Percentiles rank a stretch among this genome's conserved stretches.
phyloP scores from a whole-genome alignment of 2,329 filamentous ascomycete species.

The Hypoxylon sp. region DNA sequence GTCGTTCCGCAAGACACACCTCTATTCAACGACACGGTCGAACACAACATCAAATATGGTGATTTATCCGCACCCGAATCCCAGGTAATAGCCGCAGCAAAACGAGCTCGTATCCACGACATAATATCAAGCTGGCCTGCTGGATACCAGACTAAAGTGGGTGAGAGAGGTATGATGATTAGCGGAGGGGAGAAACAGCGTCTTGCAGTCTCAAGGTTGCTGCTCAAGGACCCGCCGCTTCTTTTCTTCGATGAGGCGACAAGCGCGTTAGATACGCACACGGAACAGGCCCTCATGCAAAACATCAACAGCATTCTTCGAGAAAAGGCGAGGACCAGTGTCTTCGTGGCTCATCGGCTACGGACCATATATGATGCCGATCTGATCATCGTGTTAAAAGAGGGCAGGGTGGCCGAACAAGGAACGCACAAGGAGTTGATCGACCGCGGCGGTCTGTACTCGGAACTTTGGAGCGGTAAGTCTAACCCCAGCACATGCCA shows the following conservation, averaged over 20 bases:
- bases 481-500: constrained; percentile 37
- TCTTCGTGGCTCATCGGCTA: constrained; percentile 93
- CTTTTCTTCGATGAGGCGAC: constrained; percentile 98
- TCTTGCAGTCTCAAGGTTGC: constrained; percentile 83
- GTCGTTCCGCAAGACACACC: constrained; percentile 98
- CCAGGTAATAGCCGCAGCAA: constrained; percentile 81
- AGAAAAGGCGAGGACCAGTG: constrained; percentile 89
- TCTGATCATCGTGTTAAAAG: constrained; percentile 89
- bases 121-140: constrained; percentile 84
- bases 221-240: constrained; percentile 90
- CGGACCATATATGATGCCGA: constrained; percentile 95
- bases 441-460: constrained; percentile 83
- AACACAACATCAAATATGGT: constrained; percentile 96
- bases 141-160: constrained; percentile 92
- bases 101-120: constrained; percentile 87
- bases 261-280: constrained; percentile 91
- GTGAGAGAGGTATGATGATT: constrained; percentile 96
- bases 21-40: constrained; percentile 95
- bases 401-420: constrained; percentile 87
- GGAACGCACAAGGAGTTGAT: constrained; percentile 90
- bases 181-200: constrained; percentile 95
- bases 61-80: constrained; percentile 82
- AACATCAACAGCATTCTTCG: constrained; percentile 95
- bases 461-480: constrained; percentile 90
- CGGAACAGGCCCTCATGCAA: constrained; percentile 88